Percentiles rank a stretch among this genome's conserved stretches.
Evolutionary conservation across 805 yeast species (phyloP).

Genomic region (Teunomyces barrocoloradensis): DNA sequence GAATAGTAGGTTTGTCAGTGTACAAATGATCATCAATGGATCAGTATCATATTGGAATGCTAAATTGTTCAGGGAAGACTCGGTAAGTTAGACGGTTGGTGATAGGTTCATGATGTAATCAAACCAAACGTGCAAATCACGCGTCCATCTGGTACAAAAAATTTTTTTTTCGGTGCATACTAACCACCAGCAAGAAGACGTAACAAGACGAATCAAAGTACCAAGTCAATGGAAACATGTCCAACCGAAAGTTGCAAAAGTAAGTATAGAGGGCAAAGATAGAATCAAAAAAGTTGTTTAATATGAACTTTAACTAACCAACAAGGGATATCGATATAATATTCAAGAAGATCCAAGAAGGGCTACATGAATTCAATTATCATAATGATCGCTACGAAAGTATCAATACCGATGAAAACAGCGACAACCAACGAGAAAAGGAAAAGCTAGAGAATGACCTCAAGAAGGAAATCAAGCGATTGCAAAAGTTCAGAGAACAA

Average conservation of each 20-base stretch:
- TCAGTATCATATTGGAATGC: too few species aligned
- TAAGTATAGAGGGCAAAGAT: constrained; percentile 17
- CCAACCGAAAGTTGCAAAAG: constrained; percentile 37
- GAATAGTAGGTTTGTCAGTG: not conserved
- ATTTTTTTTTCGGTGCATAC: constrained; percentile 10
- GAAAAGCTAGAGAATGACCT: constrained; percentile 42
- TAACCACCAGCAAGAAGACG: constrained; percentile 3
- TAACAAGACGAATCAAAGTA: constrained; percentile 1
- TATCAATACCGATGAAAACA: constrained; percentile 25
- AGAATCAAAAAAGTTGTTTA: not conserved
- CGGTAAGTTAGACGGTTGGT: not conserved
- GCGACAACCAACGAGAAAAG: constrained; percentile 44
- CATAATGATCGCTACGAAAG: constrained; percentile 44
- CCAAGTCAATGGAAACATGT: constrained; percentile 14
- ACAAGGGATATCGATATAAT: constrained; percentile 19
- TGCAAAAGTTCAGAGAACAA: constrained; percentile 45
- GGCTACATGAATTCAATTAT: constrained; percentile 44
- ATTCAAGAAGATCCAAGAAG: constrained; percentile 45
- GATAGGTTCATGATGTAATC: not conserved
- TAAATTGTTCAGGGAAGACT: not conserved
- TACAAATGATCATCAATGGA: too few species aligned
- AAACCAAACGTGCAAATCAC: constrained; percentile 5
- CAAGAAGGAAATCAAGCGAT: constrained; percentile 44
- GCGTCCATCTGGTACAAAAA: constrained; percentile 14
- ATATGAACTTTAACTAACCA: not conserved